These are phyloP conservation scores for Boletus tomentosulus DNA, from an alignment of 768 basidiomycete species.

Conservation along the genomic window DNA sequence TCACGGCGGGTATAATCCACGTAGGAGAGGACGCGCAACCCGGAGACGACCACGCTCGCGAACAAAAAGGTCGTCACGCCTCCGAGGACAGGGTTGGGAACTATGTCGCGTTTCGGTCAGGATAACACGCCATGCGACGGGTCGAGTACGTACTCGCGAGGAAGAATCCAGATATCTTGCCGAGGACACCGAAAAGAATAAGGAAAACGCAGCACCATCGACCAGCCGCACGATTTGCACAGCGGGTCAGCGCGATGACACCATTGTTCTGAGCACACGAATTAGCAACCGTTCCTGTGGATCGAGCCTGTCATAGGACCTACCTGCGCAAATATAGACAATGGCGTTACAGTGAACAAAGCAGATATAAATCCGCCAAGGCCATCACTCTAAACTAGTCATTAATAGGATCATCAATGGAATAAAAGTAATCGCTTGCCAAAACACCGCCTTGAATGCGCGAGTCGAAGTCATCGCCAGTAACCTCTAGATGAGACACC, in stretches of 20 bases:
- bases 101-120: slow-evolving; percentile 21
- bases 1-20: slow-evolving; percentile 58
- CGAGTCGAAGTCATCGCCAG: slow-evolving; percentile 73
- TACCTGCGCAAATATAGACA: slow-evolving; percentile 73
- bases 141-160: slow-evolving; percentile 52
- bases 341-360: slow-evolving; percentile 75
- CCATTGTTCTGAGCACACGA: slow-evolving; percentile 59
- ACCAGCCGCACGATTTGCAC: slow-evolving; percentile 76
- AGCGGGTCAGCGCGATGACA: slow-evolving; percentile 79
- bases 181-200: slow-evolving; percentile 74
- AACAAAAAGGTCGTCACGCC: slow-evolving; percentile 89
- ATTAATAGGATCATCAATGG: background rate
- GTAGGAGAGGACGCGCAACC: slow-evolving; percentile 64
- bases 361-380: slow-evolving; percentile 76
- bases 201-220: slow-evolving; percentile 78
- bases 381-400: slow-evolving; percentile 57
- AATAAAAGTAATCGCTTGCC: slow-evolving; percentile 30
- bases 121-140: background rate
- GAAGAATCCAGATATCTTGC: slow-evolving; percentile 81
- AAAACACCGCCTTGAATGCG: slow-evolving; percentile 82
- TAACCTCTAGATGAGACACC: slow-evolving; percentile 69
- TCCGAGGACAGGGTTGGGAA: slow-evolving; percentile 78
- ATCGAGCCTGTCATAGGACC: background rate
- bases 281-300: background rate
- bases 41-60: slow-evolving; percentile 67